phyloP scores from a whole-genome alignment of 2,329 filamentous ascomycete species.

The Raffaelea ambrosiae region DNA sequence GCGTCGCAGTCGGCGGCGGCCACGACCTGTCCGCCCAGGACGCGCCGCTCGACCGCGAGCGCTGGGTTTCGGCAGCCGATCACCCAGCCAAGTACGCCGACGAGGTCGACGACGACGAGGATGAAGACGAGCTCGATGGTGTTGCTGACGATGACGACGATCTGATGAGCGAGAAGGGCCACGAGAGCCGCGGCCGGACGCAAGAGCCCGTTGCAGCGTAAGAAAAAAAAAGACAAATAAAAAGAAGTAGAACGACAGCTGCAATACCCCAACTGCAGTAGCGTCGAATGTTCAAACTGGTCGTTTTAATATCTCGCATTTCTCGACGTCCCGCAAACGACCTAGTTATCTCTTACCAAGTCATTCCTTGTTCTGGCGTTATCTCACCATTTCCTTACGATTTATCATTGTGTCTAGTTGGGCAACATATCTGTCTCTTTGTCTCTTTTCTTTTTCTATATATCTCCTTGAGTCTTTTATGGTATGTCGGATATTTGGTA shows the following conservation, averaged over 20 bases:
- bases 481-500: neutral
- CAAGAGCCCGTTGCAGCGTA: slow-evolving; percentile 38
- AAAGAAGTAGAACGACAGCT: neutral
- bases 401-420: no score
- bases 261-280: neutral
- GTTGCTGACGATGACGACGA: slow-evolving; percentile 20
- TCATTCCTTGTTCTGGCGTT: neutral
- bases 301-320: neutral
- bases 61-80: slow-evolving; percentile 69
- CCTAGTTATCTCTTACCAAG: no score
- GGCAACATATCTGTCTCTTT: neutral
- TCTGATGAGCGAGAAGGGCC: slow-evolving; percentile 16
- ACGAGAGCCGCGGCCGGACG: slow-evolving; percentile 47
- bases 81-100: slow-evolving; percentile 57
- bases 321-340: no score
- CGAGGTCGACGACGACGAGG: slow-evolving; percentile 56
- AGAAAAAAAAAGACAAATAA: neutral
- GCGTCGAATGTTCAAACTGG: no score
- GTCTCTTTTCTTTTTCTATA: neutral
- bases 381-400: neutral
- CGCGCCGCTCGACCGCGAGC: slow-evolving; percentile 66
- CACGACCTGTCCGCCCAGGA: slow-evolving; percentile 81
- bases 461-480: neutral
- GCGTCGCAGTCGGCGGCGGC: slow-evolving; percentile 58
- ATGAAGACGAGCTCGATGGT: slow-evolving; percentile 26